Percentiles rank a stretch among this genome's conserved stretches.
Conservation (phyloP, 768 basidiomycete genomes). For the Tricholoma saponaceum region DNA sequence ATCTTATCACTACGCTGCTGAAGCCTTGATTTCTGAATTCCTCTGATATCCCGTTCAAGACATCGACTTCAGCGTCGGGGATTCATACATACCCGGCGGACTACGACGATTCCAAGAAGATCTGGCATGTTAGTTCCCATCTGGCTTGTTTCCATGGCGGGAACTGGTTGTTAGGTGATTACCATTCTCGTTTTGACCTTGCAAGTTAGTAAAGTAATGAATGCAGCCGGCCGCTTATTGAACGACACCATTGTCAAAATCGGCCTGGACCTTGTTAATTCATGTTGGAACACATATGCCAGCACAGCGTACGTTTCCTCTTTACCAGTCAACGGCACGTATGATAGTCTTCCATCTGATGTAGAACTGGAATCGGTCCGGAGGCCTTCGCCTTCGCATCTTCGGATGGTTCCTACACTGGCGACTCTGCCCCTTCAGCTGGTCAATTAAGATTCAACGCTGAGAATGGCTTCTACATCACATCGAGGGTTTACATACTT, state of each 20-base stretch:
- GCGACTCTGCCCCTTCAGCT: conserved; percentile 29
- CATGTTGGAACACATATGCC: conserved; percentile 79
- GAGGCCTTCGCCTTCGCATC: conserved; percentile 63
- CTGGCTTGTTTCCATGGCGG: conserved; percentile 71
- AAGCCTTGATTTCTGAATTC: conserved; percentile 13
- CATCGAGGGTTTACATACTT: conserved; percentile 49
- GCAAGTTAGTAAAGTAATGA: not conserved
- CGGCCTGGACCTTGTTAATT: conserved; percentile 63
- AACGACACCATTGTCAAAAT: conserved; percentile 59
- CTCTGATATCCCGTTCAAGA: conserved; percentile 28
- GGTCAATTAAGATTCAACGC: conserved; percentile 49
- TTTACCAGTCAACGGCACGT: not conserved
- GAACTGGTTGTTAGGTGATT: conserved; percentile 65
- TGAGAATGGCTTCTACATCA: conserved; percentile 64
- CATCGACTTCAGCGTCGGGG: conserved; percentile 47
- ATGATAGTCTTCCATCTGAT: not conserved
- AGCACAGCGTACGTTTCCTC: conserved; percentile 56
- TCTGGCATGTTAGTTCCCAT: conserved; percentile 66
- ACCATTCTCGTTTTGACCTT: not conserved
- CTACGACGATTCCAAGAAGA: conserved; percentile 38
- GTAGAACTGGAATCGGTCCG: conserved; percentile 74
- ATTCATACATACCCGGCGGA: conserved; percentile 60
- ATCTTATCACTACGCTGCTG: conserved; percentile 50
- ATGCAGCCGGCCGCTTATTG: conserved; percentile 54
- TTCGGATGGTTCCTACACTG: conserved; percentile 58